These are phyloP conservation scores for Lipomyces yamanashiensis DNA, from an alignment of 805 yeast genomes.

Conservation along the genomic window DNA sequence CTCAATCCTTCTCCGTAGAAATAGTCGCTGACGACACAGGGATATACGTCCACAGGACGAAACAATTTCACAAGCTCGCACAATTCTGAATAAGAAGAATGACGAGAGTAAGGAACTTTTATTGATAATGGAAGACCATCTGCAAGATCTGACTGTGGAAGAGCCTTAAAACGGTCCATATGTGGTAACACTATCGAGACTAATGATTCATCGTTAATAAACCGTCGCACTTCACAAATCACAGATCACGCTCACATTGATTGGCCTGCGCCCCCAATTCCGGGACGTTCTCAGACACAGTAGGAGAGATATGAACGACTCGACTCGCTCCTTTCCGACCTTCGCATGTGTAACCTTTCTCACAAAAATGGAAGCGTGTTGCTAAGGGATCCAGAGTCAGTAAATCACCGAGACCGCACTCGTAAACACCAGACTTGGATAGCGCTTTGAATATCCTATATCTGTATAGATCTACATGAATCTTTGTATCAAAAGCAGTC, in stretches of 20 bases:
- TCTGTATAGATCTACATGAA: slow-evolving; percentile 45
- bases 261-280: slow-evolving; percentile 13
- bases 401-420: slow-evolving; percentile 22
- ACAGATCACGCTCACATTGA: too few relatives aligned
- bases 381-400: slow-evolving; percentile 8
- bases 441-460: slow-evolving; percentile 39
- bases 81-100: slow-evolving; percentile 54
- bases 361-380: slow-evolving; percentile 28
- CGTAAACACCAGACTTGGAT: slow-evolving; percentile 9
- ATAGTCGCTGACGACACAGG: slow-evolving; percentile 47
- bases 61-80: slow-evolving; percentile 47
- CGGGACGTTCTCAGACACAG: slow-evolving; percentile 36
- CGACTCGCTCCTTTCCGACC: slow-evolving; percentile 7
- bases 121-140: slow-evolving; percentile 47
- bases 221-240: not conserved
- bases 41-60: slow-evolving; percentile 51
- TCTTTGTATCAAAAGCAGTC: slow-evolving; percentile 37
- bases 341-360: slow-evolving; percentile 37
- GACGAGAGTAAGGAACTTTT: slow-evolving; percentile 52
- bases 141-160: not conserved
- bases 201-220: too few relatives aligned
- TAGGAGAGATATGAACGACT: slow-evolving; percentile 34
- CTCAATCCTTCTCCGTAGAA: slow-evolving; percentile 50
- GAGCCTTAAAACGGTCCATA: slow-evolving; percentile 37
- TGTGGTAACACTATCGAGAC: too few relatives aligned